These are phyloP conservation scores for Sarocladium oryzae DNA, from an alignment of 2,329 filamentous ascomycete species.

Conservation along the genomic window DNA sequence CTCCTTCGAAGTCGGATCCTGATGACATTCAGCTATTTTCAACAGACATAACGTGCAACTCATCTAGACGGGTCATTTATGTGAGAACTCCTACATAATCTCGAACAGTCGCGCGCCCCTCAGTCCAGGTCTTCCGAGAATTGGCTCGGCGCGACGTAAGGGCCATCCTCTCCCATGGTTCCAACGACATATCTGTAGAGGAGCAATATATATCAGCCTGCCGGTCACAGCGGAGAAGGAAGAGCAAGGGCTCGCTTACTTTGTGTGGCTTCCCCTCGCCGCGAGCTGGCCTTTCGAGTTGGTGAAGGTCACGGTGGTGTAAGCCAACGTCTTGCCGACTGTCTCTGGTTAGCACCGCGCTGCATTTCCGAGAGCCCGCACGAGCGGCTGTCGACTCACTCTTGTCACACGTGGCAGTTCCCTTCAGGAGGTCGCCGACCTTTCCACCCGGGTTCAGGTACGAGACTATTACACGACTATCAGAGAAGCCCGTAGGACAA, in stretches of 20 bases:
- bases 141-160: conserved; percentile 29
- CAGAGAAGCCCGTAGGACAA: too few species aligned
- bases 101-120: too few species aligned
- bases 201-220: neutral
- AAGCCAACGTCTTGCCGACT: conserved; percentile 61
- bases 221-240: neutral
- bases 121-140: conserved; percentile 29
- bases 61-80: too few species aligned
- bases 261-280: conserved; percentile 59
- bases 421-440: conserved; percentile 49
- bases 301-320: conserved; percentile 52
- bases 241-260: conserved; percentile 35
- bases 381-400: too few species aligned
- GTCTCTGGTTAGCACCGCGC: neutral
- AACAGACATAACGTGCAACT: too few species aligned
- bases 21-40: too few species aligned
- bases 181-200: conserved; percentile 34
- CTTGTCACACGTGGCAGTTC: conserved; percentile 54
- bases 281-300: conserved; percentile 54
- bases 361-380: too few species aligned
- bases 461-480: conserved; percentile 40
- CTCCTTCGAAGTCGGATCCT: too few species aligned
- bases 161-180: conserved; percentile 29
- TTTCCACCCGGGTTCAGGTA: conserved; percentile 54
- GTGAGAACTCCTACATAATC: too few species aligned